A percentile compares a stretch with the other conserved stretches of the same genome.
phyloP scores from a whole-genome alignment of 352 stramenopile species.

The Globisporangium megalacanthum region DNA sequence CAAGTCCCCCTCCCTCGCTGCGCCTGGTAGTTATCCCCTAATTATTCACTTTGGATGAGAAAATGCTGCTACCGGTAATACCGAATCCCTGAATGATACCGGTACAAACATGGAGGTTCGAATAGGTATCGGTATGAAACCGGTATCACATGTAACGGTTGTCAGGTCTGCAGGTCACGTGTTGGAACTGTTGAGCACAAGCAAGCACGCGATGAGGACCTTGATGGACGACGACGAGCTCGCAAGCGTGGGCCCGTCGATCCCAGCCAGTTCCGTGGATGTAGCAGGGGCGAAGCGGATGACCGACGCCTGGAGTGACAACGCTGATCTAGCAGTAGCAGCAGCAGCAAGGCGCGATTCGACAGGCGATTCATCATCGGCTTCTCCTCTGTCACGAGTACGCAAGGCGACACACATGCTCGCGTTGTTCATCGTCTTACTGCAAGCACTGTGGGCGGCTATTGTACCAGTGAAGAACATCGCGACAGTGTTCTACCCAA shows the following conservation, averaged over 20 bases:
- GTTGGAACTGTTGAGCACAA: no score
- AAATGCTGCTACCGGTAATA: no score
- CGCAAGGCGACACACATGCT: conserved; percentile 5
- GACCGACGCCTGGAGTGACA: conserved; percentile 14
- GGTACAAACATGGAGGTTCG: no score
- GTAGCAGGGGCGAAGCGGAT: neutral
- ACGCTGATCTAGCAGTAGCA: neutral
- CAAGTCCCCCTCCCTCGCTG: no score
- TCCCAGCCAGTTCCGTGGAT: neutral
- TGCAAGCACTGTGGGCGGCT: conserved; percentile 34
- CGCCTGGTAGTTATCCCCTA: no score
- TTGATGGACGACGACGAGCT: conserved; percentile 7
- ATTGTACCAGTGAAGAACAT: conserved; percentile 39
- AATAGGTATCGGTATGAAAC: no score
- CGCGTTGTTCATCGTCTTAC: conserved; percentile 14
- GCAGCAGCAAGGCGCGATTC: neutral
- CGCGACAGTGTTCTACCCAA: conserved; percentile 26
- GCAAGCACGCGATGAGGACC: no score
- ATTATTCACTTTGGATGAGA: no score
- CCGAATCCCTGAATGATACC: no score
- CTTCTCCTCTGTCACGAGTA: neutral
- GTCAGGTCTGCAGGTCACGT: no score
- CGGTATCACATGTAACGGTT: no score
- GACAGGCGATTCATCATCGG: neutral
- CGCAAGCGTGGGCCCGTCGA: conserved; percentile 8